Evolutionary conservation across 805 yeast species (phyloP).

Genomic region (Metschnikowia sp.): DNA sequence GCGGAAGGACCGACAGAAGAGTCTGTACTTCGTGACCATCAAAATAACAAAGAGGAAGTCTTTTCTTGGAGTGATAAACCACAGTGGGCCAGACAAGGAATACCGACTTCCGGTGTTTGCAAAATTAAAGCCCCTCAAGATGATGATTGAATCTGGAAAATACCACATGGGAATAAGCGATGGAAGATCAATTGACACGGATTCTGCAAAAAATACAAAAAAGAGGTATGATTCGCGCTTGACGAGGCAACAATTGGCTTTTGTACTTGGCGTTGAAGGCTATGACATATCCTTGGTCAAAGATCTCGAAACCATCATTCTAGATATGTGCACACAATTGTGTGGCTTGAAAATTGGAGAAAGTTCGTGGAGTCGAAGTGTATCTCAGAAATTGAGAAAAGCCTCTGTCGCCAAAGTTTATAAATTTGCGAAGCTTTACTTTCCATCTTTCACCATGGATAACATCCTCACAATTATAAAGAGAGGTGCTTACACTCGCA

Average conservation of each 20-base stretch:
- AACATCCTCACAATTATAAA: conserved; percentile 70
- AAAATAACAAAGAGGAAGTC: not conserved
- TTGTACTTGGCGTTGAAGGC: conserved; percentile 13
- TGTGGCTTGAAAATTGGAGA: conserved; percentile 73
- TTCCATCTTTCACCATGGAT: conserved; percentile 48
- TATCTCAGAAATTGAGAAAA: conserved; percentile 51
- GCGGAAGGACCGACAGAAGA: not conserved
- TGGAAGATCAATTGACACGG: not conserved
- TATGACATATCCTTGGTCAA: conserved; percentile 52
- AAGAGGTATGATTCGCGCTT: conserved; percentile 14
- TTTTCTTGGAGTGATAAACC: conserved; percentile 4
- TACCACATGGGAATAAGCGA: not conserved
- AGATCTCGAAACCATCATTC: conserved; percentile 49
- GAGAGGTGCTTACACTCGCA: conserved; percentile 64
- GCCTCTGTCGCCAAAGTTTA: conserved; percentile 48
- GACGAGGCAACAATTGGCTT: conserved; percentile 13
- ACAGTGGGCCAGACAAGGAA: conserved; percentile 13
- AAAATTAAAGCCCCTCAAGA: conserved; percentile 1
- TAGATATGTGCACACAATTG: conserved; percentile 51
- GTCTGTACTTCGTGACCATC: conserved; percentile 4
- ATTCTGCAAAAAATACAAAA: not conserved
- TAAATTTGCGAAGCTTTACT: conserved; percentile 43
- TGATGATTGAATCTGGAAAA: conserved; percentile 2
- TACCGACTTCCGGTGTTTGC: conserved; percentile 13
- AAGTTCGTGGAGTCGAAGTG: conserved; percentile 83